Percentiles rank a stretch among this genome's conserved stretches.
phyloP scores from a whole-genome alignment of 192 early-diverging fungal species.

The Coemansia sp. region DNA sequence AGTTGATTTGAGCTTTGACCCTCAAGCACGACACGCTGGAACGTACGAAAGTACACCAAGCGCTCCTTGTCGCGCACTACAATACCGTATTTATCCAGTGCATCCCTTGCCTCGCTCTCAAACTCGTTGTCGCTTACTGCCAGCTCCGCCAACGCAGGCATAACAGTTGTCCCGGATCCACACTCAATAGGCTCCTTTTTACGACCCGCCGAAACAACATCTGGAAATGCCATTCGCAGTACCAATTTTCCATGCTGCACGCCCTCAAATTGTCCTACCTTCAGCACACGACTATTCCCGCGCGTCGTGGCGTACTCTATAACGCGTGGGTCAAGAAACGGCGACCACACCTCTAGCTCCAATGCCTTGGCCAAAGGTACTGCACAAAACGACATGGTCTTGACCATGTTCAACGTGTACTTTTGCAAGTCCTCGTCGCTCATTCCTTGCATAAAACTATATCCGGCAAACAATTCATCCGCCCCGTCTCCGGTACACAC shows the following conservation, averaged over 20 bases:
- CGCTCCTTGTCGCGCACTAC: constrained; percentile 65
- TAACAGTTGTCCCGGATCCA: constrained; percentile 59
- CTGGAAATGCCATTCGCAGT: constrained; percentile 62
- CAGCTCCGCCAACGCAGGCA: constrained; percentile 54
- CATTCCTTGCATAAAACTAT: constrained; percentile 61
- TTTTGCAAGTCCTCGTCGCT: constrained; percentile 43
- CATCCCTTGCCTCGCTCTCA: constrained; percentile 21
- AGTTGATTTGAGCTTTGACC: neutral
- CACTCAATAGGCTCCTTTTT: constrained; percentile 69
- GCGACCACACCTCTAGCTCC: constrained; percentile 52
- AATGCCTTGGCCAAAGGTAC: constrained; percentile 52
- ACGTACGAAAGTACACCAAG: constrained; percentile 60
- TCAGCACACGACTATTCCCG: constrained; percentile 37
- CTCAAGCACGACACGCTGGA: constrained; percentile 50
- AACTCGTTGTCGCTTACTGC: constrained; percentile 22
- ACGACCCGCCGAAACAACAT: constrained; percentile 61
- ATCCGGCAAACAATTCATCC: constrained; percentile 74
- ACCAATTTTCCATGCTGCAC: constrained; percentile 59
- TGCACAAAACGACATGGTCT: constrained; percentile 57
- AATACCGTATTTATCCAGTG: constrained; percentile 50
- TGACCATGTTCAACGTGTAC: constrained; percentile 56
- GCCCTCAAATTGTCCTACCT: constrained; percentile 48
- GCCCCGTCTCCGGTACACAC: constrained; percentile 68
- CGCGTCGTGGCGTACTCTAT: constrained; percentile 52
- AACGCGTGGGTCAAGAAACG: constrained; percentile 57